phyloP scores from a whole-genome alignment of 495 filamentous ascomycete genomes.

The Chaetomium fimeti region DNA sequence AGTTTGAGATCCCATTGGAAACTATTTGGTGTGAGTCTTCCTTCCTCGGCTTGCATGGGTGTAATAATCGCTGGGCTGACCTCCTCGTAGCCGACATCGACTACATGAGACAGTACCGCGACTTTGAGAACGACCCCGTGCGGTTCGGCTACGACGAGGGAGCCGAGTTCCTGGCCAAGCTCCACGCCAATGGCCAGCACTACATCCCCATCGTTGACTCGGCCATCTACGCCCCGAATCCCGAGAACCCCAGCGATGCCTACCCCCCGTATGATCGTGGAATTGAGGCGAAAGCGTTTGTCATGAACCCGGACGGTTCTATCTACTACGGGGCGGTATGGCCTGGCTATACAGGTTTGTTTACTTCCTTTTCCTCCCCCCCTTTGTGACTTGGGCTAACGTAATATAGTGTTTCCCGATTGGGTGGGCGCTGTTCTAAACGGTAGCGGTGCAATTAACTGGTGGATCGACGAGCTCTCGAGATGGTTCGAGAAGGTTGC shows the following conservation, averaged over 20 bases:
- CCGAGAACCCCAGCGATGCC: constrained; percentile 65
- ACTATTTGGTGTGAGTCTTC: constrained; percentile 60
- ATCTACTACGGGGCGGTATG: constrained; percentile 78
- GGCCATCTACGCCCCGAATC: constrained; percentile 75
- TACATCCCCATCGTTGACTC: constrained; percentile 85
- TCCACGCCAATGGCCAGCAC: constrained; percentile 68
- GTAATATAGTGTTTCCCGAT: constrained; percentile 49
- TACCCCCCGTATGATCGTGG: constrained; percentile 70
- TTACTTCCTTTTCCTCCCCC: constrained; percentile 38
- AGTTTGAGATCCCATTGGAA: constrained; percentile 74
- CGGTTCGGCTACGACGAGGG: constrained; percentile 65
- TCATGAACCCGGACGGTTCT: constrained; percentile 67
- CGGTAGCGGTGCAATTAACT: constrained; percentile 56
- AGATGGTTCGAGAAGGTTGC: constrained; percentile 58
- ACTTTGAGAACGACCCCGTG: constrained; percentile 73
- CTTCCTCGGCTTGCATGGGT: constrained; percentile 21
- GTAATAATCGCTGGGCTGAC: neutral
- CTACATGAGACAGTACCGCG: constrained; percentile 66
- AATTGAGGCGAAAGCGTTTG: constrained; percentile 61
- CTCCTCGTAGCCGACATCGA: constrained; percentile 69
- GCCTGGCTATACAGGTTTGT: constrained; percentile 67
- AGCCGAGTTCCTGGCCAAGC: constrained; percentile 59
- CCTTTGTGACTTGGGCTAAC: constrained; percentile 35
- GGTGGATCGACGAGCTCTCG: constrained; percentile 70
- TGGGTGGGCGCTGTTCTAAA: constrained; percentile 61